Evolutionary conservation across 345 rosid genomes (phyloP).

Genomic region (Microthlaspi erraticum): DNA sequence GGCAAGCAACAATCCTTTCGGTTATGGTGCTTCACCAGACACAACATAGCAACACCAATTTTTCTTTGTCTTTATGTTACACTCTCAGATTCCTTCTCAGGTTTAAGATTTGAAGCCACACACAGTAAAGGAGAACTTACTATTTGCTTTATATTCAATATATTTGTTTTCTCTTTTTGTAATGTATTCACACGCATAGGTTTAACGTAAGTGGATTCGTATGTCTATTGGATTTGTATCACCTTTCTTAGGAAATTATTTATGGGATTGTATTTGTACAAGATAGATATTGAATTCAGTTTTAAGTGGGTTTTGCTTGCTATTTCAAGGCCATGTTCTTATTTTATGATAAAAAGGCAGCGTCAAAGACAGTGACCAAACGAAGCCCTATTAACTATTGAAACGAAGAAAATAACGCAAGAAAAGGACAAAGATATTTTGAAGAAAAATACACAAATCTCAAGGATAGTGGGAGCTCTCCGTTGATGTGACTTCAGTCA

Average conservation of each 20-base stretch:
- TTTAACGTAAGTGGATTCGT: slow-evolving; percentile 39
- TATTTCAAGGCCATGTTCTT: no score
- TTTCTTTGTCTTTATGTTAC: slow-evolving; percentile 13
- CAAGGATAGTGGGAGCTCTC: slow-evolving; percentile 45
- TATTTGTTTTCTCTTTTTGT: slow-evolving; percentile 32
- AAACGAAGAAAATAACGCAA: slow-evolving; percentile 7
- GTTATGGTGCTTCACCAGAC: slow-evolving; percentile 60
- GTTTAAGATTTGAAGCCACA: slow-evolving; percentile 31
- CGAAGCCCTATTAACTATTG: neutral
- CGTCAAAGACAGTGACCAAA: no score
- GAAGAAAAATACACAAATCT: slow-evolving; percentile 35
- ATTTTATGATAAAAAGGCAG: no score
- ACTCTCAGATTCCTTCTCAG: slow-evolving; percentile 25
- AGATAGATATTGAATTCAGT: slow-evolving; percentile 19
- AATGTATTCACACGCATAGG: slow-evolving; percentile 39
- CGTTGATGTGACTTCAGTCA: slow-evolving; percentile 31
- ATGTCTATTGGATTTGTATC: slow-evolving; percentile 31
- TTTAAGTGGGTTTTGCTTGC: neutral
- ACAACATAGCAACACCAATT: slow-evolving; percentile 25
- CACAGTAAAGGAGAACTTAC: slow-evolving; percentile 23
- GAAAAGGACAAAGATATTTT: slow-evolving; percentile 14
- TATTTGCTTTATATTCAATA: slow-evolving; percentile 19
- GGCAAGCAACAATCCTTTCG: slow-evolving; percentile 95
- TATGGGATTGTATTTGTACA: slow-evolving; percentile 29
- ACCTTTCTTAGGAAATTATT: slow-evolving; percentile 30